phyloP scores from a whole-genome alignment of 1,139 yeast genomes.

The Casaregolazyma lundiana region DNA sequence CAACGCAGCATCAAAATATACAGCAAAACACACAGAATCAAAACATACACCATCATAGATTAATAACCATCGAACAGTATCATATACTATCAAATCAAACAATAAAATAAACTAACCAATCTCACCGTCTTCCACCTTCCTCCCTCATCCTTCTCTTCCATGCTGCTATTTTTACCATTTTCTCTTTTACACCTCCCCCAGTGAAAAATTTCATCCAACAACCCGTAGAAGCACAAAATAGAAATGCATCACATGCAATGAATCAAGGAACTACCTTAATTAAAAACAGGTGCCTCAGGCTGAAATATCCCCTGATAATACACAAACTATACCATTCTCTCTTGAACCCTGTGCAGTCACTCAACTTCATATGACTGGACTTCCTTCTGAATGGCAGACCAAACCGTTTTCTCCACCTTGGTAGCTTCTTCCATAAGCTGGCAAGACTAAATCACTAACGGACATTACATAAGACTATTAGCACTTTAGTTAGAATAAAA shows the following conservation, averaged over 20 bases:
- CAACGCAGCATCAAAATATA: too few relatives aligned
- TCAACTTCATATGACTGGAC: constrained; percentile 9
- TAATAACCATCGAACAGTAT: too few relatives aligned
- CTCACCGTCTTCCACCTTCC: not conserved
- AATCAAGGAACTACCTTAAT: not conserved
- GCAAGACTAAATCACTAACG: constrained; percentile 24
- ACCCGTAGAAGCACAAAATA: not conserved
- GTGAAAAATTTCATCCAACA: not conserved
- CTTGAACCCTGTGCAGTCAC: constrained; percentile 10
- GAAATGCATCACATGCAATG: not conserved
- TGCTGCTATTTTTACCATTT: constrained; percentile 1
- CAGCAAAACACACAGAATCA: too few relatives aligned
- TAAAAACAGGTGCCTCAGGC: not conserved
- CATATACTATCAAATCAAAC: too few relatives aligned
- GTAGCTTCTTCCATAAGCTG: constrained; percentile 11
- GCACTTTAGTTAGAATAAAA: not conserved
- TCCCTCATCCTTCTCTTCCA: not conserved
- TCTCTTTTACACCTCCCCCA: not conserved
- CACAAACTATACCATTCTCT: constrained; percentile 1
- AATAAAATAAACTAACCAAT: too few relatives aligned
- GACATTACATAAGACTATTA: constrained; percentile 13
- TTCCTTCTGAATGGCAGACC: constrained; percentile 17
- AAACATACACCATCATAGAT: too few relatives aligned
- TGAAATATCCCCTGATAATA: not conserved
- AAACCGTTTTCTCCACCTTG: constrained; percentile 23